A percentile compares a stretch with the other conserved stretches of the same genome.
phyloP scores from a whole-genome alignment of 2,329 filamentous ascomycete genomes.

The Sclerotinia sclerotiorum region DNA sequence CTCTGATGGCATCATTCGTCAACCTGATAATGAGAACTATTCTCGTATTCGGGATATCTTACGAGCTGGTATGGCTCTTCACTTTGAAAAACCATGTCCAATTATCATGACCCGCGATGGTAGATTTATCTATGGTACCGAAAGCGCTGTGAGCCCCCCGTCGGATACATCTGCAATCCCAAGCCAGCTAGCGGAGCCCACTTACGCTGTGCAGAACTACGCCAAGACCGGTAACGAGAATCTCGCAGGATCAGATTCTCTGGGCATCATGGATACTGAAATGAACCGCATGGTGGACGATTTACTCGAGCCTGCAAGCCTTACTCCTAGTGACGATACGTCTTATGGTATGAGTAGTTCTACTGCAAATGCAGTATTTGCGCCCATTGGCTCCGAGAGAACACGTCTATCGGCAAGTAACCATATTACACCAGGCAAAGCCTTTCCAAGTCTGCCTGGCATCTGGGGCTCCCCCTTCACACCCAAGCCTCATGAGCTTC shows the following conservation, averaged over 20 bases:
- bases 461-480: conserved; percentile 49
- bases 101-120: conserved; percentile 46
- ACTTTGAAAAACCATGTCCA: conserved; percentile 47
- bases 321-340: conserved; percentile 44
- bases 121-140: conserved; percentile 48
- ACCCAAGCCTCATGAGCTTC: conserved; percentile 45
- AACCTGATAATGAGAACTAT: conserved; percentile 65
- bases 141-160: not conserved
- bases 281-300: conserved; percentile 60
- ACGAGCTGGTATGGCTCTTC: conserved; percentile 58
- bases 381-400: conserved; percentile 42
- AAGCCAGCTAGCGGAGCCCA: not conserved
- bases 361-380: conserved; percentile 53
- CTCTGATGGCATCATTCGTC: conserved; percentile 53
- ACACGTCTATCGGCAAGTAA: conserved; percentile 39
- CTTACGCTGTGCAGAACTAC: not conserved
- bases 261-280: conserved; percentile 45
- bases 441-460: conserved; percentile 43
- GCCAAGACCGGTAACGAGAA: not conserved
- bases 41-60: conserved; percentile 63
- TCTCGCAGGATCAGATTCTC: conserved; percentile 28
- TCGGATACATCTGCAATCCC: not conserved
- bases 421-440: conserved; percentile 34
- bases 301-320: conserved; percentile 45
- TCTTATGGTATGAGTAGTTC: conserved; percentile 57